Conservation (phyloP, 129 eudicot species). For the Tagetes patula region DNA sequence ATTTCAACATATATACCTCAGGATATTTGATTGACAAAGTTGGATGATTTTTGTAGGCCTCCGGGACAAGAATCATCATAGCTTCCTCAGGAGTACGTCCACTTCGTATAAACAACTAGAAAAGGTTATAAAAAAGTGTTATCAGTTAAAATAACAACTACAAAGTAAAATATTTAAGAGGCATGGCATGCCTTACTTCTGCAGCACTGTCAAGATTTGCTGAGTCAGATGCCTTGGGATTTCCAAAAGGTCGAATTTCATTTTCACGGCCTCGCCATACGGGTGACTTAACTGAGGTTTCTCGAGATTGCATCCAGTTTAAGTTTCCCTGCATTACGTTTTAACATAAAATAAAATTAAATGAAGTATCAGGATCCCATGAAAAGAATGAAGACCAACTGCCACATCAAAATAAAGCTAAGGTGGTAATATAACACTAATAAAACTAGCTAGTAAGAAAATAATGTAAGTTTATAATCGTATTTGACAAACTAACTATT, state of each 20-base stretch:
- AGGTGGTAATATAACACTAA: neutral
- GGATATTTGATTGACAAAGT: conserved; percentile 89
- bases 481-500: conserved; percentile 4
- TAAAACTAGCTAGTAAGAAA: neutral
- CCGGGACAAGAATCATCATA: conserved; percentile 98
- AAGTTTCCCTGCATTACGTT: conserved; percentile 71
- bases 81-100: conserved; percentile 98
- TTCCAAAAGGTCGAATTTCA: conserved; percentile 97
- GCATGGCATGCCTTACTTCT: conserved; percentile 55
- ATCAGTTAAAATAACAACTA: neutral
- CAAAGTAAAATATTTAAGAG: neutral
- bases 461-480: neutral
- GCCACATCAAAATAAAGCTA: neutral
- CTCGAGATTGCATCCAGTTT: conserved; percentile 99
- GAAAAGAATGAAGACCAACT: conserved; percentile 17
- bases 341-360: neutral
- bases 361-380: conserved; percentile 11
- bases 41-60: conserved; percentile 99
- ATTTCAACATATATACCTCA: conserved; percentile 58
- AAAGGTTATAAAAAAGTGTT: conserved; percentile 10
- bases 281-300: conserved; percentile 76
- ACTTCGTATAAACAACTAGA: conserved; percentile 87
- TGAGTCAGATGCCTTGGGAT: conserved; percentile 88
- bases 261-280: conserved; percentile 98
- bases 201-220: conserved; percentile 99